Evolutionary conservation across 2,329 filamentous ascomycete species (phyloP).

Genomic region (Penicillium aurantiogriseum): DNA sequence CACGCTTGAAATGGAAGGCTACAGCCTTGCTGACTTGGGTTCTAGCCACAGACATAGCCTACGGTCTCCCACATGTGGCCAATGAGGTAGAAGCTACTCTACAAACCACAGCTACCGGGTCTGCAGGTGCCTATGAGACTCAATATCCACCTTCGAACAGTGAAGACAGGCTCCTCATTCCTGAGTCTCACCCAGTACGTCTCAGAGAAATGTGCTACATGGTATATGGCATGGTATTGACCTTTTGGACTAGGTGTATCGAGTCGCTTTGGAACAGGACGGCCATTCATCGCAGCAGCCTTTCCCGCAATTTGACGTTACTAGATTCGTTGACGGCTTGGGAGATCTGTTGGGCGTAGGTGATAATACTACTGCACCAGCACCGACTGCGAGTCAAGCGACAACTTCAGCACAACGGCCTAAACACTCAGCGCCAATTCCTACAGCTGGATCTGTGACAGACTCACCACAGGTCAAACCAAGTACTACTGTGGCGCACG

Average conservation of each 20-base stretch:
- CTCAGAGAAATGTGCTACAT: background rate
- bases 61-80: constrained; percentile 25
- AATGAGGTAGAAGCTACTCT: constrained; percentile 12
- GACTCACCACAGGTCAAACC: background rate
- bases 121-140: constrained; percentile 28
- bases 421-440: background rate
- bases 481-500: background rate
- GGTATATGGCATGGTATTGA: constrained; percentile 10
- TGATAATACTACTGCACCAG: background rate
- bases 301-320: constrained; percentile 26
- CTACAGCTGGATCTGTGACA: background rate
- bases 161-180: constrained; percentile 27
- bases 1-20: constrained; percentile 24
- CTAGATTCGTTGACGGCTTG: constrained; percentile 18
- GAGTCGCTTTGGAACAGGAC: constrained; percentile 30
- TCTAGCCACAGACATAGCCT: constrained; percentile 29
- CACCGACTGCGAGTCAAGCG: constrained; percentile 6
- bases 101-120: constrained; percentile 14
- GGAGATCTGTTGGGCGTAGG: constrained; percentile 7
- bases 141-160: constrained; percentile 37
- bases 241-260: constrained; percentile 29
- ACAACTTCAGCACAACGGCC: background rate
- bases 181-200: constrained; percentile 35
- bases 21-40: constrained; percentile 38
- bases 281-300: constrained; percentile 31